These are phyloP conservation scores for Sclerotinia trifoliorum DNA, from an alignment of 2,329 filamentous ascomycete genomes.

Conservation along the genomic window DNA sequence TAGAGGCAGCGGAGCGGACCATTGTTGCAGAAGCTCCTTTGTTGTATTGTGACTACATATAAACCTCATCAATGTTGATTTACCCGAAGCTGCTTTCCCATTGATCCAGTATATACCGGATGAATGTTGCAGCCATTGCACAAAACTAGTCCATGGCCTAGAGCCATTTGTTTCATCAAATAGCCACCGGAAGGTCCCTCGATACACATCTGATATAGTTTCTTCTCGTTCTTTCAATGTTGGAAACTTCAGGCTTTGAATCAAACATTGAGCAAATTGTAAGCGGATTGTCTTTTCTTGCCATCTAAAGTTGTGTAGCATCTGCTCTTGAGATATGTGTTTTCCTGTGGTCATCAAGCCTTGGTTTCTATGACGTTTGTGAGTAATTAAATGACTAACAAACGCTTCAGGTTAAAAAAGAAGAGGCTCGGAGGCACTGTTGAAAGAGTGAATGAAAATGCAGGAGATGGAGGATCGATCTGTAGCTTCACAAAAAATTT, in stretches of 20 bases:
- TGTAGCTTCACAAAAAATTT: no score
- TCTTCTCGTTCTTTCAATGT: slow-evolving; percentile 14
- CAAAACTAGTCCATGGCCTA: slow-evolving; percentile 16
- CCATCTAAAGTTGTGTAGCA: not conserved
- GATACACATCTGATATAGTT: slow-evolving; percentile 17
- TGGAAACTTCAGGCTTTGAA: slow-evolving; percentile 9
- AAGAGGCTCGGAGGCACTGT: not conserved
- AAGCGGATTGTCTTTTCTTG: not conserved
- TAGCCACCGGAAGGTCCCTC: slow-evolving; percentile 25
- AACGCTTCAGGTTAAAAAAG: not conserved
- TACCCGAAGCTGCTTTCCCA: slow-evolving; percentile 28
- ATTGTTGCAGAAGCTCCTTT: slow-evolving; percentile 27
- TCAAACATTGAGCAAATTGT: not conserved
- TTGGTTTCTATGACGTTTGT: not conserved
- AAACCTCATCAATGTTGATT: slow-evolving; percentile 31
- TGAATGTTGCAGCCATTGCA: slow-evolving; percentile 24
- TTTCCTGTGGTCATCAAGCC: not conserved
- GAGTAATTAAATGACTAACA: not conserved
- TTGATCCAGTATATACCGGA: slow-evolving; percentile 28
- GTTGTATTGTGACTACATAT: slow-evolving; percentile 16
- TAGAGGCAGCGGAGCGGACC: slow-evolving; percentile 30
- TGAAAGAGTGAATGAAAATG: not conserved
- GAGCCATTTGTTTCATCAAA: not conserved
- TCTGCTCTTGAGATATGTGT: not conserved
- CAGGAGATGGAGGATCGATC: no score